Evolutionary conservation across 805 yeast species (phyloP).

Genomic region (Candida insectorum): DNA sequence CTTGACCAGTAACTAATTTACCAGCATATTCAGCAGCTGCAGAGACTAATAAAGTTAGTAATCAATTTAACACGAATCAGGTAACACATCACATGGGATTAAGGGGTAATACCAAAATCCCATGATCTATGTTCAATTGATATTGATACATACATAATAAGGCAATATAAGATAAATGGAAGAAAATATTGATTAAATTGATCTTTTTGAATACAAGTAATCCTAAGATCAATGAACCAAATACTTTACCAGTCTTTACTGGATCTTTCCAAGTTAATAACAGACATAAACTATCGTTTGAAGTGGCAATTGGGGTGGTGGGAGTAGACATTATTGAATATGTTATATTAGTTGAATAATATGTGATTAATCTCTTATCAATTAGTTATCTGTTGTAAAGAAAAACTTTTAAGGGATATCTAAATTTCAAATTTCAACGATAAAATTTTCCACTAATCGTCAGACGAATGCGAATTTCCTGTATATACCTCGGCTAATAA

Average conservation of each 20-base stretch:
- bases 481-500: no score
- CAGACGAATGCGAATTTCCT: no score
- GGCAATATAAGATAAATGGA: constrained; percentile 57
- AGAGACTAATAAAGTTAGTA: constrained; percentile 41
- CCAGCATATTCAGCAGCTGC: constrained; percentile 78
- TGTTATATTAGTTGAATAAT: constrained; percentile 3
- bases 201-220: constrained; percentile 60
- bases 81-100: no score
- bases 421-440: no score
- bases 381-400: background rate
- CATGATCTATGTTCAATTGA: background rate
- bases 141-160: constrained; percentile 38
- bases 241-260: constrained; percentile 67
- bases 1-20: constrained; percentile 69
- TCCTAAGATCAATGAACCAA: constrained; percentile 57
- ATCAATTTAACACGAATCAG: no score
- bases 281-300: constrained; percentile 14
- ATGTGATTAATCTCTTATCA: background rate
- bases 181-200: constrained; percentile 58
- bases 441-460: no score
- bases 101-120: no score
- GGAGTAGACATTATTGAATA: constrained; percentile 12
- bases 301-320: constrained; percentile 9
- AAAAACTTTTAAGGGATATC: constrained; percentile 2
- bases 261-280: constrained; percentile 78